Evolutionary conservation across 2,329 filamentous ascomycete species (phyloP).

Genomic region (Diaporthe sp.): DNA sequence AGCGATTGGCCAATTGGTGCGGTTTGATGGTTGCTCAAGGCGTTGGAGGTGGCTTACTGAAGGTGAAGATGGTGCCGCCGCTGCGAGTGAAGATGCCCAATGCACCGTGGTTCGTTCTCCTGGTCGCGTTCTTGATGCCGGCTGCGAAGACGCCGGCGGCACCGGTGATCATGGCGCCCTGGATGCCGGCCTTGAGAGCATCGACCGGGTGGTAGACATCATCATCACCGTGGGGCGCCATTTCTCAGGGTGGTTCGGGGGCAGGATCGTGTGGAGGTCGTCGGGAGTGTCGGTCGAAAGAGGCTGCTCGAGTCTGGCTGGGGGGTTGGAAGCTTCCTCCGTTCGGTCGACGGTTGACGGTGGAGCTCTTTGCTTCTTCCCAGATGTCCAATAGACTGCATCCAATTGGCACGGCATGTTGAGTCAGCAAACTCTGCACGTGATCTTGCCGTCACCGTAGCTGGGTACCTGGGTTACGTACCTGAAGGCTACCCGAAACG

Average conservation of each 20-base stretch:
- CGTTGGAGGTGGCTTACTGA: slow-evolving; percentile 64
- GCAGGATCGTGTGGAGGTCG: slow-evolving; percentile 37
- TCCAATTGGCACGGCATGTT: slow-evolving; percentile 21
- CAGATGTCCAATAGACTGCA: slow-evolving; percentile 19
- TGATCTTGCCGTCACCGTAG: neutral
- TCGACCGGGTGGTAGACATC: slow-evolving; percentile 61
- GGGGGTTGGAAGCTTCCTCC: slow-evolving; percentile 30
- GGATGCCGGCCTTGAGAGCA: slow-evolving; percentile 69
- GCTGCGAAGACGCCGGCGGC: slow-evolving; percentile 67
- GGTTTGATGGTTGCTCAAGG: neutral
- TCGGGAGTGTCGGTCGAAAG: slow-evolving; percentile 29
- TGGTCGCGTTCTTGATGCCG: slow-evolving; percentile 85
- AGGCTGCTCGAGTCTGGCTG: slow-evolving; percentile 23
- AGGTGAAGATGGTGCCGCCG: slow-evolving; percentile 79
- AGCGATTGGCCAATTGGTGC: slow-evolving; percentile 33
- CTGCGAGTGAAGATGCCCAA: slow-evolving; percentile 85
- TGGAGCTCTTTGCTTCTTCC: slow-evolving; percentile 31
- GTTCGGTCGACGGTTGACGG: slow-evolving; percentile 24
- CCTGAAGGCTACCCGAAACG: neutral
- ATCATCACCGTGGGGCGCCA: slow-evolving; percentile 51
- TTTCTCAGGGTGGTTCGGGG: slow-evolving; percentile 41
- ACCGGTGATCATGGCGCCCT: slow-evolving; percentile 69
- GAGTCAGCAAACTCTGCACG: slow-evolving; percentile 20
- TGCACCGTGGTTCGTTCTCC: slow-evolving; percentile 84
- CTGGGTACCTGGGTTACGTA: neutral